Percentiles rank a stretch among this genome's conserved stretches.
Conservation (phyloP, 306 rosid genomes). For the Ceratonia siliqua region DNA sequence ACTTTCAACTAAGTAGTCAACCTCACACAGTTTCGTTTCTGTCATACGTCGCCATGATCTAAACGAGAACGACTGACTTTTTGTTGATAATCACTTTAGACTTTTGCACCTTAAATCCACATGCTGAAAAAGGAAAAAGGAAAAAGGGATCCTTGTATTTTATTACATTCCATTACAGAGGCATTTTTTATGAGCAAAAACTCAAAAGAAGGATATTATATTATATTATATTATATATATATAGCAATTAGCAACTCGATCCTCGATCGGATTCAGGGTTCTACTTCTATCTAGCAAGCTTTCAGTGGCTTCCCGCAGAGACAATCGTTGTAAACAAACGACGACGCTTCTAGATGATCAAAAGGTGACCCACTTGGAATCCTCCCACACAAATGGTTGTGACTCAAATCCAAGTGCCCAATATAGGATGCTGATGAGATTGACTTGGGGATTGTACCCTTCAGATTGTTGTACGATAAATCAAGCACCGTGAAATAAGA, state of each 20-base stretch:
- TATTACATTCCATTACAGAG: too few species aligned
- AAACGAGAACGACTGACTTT: not conserved
- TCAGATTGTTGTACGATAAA: conserved; percentile 61
- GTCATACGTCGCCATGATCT: not conserved
- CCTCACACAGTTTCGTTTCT: not conserved
- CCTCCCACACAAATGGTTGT: conserved; percentile 80
- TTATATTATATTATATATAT: too few species aligned
- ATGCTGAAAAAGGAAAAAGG: too few species aligned
- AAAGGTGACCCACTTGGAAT: conserved; percentile 86
- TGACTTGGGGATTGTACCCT: conserved; percentile 66
- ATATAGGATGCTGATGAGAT: conserved; percentile 60
- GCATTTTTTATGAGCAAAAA: too few species aligned
- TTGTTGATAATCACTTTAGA: too few species aligned
- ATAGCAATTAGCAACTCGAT: too few species aligned
- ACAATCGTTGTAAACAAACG: conserved; percentile 78
- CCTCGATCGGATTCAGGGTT: too few species aligned
- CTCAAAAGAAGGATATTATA: too few species aligned
- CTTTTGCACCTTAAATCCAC: too few species aligned
- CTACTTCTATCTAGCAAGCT: conserved; percentile 51
- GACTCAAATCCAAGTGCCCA: conserved; percentile 94
- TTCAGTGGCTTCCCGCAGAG: conserved; percentile 88
- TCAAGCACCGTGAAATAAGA: conserved; percentile 82
- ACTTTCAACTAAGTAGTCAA: not conserved
- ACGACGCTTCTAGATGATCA: conserved; percentile 87
- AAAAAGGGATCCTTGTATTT: too few species aligned